Percentiles rank a stretch among this genome's conserved stretches.
phyloP scores from a whole-genome alignment of 345 rosid species.

The Eucalyptus regnans region DNA sequence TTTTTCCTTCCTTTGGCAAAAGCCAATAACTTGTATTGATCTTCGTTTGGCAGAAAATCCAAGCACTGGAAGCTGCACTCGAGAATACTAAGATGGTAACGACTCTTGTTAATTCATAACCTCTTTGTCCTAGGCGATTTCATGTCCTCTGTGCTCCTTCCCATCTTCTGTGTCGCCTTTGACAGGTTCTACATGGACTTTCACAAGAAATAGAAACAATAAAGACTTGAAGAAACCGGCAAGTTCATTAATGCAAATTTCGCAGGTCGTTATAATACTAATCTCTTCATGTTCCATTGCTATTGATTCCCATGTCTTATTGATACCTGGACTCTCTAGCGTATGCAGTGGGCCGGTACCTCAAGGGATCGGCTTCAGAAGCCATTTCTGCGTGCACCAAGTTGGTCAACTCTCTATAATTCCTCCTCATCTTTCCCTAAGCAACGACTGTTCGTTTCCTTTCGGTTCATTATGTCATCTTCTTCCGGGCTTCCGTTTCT shows the following conservation, averaged over 20 bases:
- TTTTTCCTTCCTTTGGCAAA: neutral
- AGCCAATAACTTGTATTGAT: neutral
- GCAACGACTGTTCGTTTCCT: neutral
- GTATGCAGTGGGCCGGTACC: neutral
- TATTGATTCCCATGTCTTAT: neutral
- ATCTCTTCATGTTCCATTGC: neutral
- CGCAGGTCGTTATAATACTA: neutral
- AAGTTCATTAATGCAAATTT: neutral
- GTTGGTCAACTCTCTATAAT: neutral
- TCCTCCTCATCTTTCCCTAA: neutral
- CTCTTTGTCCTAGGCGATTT: neutral
- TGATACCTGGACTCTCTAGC: neutral
- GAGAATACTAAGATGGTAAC: slow-evolving; percentile 25
- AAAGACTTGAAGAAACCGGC: neutral
- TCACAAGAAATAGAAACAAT: slow-evolving; percentile 6
- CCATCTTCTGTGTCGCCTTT: neutral
- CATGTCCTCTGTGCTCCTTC: neutral
- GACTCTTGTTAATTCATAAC: neutral
- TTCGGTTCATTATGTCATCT: too few species aligned
- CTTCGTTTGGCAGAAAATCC: slow-evolving; percentile 13
- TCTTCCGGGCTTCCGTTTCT: neutral
- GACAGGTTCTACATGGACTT: slow-evolving; percentile 26
- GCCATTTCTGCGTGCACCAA: neutral
- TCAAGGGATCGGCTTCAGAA: neutral
- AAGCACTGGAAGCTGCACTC: slow-evolving; percentile 27